phyloP scores from a whole-genome alignment of 352 stramenopile species.

The Phytophthora meadii region DNA sequence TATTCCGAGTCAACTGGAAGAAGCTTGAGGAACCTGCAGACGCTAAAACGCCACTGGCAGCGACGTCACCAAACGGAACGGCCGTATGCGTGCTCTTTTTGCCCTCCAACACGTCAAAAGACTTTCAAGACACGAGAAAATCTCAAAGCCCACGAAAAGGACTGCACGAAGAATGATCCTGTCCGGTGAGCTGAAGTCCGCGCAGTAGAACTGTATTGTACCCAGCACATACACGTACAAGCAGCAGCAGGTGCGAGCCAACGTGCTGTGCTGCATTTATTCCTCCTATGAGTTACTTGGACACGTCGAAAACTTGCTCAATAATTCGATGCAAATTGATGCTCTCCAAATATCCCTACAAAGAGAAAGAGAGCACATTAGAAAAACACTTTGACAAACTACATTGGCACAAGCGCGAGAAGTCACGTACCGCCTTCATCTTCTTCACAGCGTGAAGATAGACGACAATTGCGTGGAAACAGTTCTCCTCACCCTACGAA shows the following conservation, averaged over 20 bases:
- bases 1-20: conserved; percentile 50
- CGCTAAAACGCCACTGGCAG: conserved; percentile 79
- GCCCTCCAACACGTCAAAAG: conserved; percentile 47
- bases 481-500: conserved; percentile 80
- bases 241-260: conserved; percentile 15
- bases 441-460: conserved; percentile 88
- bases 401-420: background rate
- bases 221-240: conserved; percentile 9
- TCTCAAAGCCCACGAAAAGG: conserved; percentile 73
- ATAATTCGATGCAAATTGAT: conserved; percentile 90
- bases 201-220: conserved; percentile 6
- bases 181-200: conserved; percentile 15
- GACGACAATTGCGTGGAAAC: conserved; percentile 85
- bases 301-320: conserved; percentile 85
- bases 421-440: conserved; percentile 74
- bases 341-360: conserved; percentile 82
- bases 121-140: conserved; percentile 79
- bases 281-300: conserved; percentile 58
- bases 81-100: conserved; percentile 60
- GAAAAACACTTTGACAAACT: background rate
- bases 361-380: conserved; percentile 4
- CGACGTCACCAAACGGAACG: conserved; percentile 60
- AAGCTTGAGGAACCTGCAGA: conserved; percentile 73
- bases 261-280: conserved; percentile 24
- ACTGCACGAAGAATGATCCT: conserved; percentile 45